Conservation (phyloP, 352 stramenopile genomes). For the Phytophthora capsici region DNA sequence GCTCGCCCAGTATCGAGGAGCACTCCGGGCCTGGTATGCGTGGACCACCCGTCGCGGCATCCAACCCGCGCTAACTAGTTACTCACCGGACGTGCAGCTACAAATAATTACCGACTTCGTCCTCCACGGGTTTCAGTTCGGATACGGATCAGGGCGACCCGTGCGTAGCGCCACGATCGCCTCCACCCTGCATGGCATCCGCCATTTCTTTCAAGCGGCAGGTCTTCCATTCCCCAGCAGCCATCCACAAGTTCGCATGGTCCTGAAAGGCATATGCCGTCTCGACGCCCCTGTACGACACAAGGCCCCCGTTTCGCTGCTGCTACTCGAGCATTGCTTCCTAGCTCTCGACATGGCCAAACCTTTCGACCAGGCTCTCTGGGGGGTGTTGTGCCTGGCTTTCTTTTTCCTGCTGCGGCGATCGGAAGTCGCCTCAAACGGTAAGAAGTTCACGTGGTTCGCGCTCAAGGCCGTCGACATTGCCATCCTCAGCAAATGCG, state of each 20-base stretch:
- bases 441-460: conserved; percentile 10
- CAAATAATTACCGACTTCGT: too few relatives aligned
- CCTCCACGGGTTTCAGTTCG: too few relatives aligned
- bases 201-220: conserved; percentile 9
- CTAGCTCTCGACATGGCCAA: not conserved
- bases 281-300: conserved; percentile 2
- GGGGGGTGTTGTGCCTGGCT: conserved; percentile 15
- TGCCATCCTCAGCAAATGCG: too few relatives aligned
- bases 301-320: not conserved
- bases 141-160: too few relatives aligned
- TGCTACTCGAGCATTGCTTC: not conserved
- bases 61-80: too few relatives aligned
- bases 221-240: not conserved
- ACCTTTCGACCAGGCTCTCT: conserved; percentile 13
- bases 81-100: too few relatives aligned
- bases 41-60: too few relatives aligned
- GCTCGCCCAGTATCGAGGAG: too few relatives aligned
- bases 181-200: too few relatives aligned
- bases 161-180: too few relatives aligned
- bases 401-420: conserved; percentile 24
- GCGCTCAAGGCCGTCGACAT: not conserved
- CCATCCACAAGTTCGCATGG: conserved; percentile 24
- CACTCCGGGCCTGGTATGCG: too few relatives aligned
- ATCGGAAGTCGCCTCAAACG: conserved; percentile 1
- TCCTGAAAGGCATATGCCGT: conserved; percentile 11